These are phyloP conservation scores for Rhinocladiella similis DNA, from an alignment of 2,329 filamentous ascomycete genomes.

Conservation along the genomic window DNA sequence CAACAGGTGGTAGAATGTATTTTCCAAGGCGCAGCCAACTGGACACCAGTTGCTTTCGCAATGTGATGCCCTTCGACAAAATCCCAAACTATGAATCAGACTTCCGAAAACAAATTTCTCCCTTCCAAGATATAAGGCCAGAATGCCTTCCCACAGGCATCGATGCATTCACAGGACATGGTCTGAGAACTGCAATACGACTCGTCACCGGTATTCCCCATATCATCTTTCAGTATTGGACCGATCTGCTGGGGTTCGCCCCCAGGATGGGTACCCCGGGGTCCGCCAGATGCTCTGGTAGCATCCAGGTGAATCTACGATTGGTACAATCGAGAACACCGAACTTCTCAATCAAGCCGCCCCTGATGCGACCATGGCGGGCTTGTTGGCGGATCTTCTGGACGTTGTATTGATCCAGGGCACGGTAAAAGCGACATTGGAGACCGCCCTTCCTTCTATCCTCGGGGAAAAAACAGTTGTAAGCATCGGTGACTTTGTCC, in stretches of 20 bases:
- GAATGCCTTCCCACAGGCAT: background rate
- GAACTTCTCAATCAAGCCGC: conserved; percentile 35
- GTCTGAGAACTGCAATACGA: background rate
- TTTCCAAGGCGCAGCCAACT: too few relatives aligned
- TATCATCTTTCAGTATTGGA: background rate
- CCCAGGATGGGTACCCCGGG: background rate
- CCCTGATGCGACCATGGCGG: conserved; percentile 9
- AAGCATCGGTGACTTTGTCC: conserved; percentile 46
- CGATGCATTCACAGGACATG: background rate
- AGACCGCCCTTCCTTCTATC: conserved; percentile 46
- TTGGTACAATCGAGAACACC: conserved; percentile 43
- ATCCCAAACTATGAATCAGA: background rate
- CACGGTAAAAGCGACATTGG: conserved; percentile 53
- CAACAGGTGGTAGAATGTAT: background rate
- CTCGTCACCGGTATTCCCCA: background rate
- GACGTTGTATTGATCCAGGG: conserved; percentile 46
- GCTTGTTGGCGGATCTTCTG: conserved; percentile 46
- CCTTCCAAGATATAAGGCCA: background rate
- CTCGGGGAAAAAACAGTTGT: conserved; percentile 44
- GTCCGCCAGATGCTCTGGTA: background rate
- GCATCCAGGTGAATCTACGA: conserved; percentile 34
- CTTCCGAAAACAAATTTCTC: background rate
- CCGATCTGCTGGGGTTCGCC: background rate
- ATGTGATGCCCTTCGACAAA: background rate
- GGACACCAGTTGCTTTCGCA: too few relatives aligned